Percentiles rank a stretch among this genome's conserved stretches.
phyloP scores from a whole-genome alignment of 352 stramenopile genomes.

The Phytophthora hibernalis region DNA sequence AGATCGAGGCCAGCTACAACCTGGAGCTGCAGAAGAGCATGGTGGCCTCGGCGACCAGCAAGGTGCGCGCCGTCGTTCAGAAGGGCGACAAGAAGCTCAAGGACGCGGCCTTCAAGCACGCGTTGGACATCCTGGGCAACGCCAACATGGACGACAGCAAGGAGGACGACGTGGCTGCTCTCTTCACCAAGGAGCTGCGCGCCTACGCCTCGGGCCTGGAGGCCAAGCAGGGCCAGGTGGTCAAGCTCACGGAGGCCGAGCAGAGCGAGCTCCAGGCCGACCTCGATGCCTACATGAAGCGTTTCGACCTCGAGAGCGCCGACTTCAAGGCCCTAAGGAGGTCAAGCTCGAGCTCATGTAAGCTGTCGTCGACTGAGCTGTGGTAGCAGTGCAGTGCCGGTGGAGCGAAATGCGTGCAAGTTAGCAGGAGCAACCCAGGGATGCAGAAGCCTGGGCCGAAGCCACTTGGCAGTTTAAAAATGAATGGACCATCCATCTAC shows the following conservation, averaged over 20 bases:
- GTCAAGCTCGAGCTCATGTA: constrained; percentile 90
- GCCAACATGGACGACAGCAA: constrained; percentile 74
- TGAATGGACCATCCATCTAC: constrained; percentile 44
- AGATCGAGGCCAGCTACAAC: constrained; percentile 86
- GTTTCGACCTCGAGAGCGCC: constrained; percentile 79
- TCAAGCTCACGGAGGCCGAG: constrained; percentile 78
- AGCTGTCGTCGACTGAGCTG: constrained; percentile 31
- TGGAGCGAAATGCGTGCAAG: constrained; percentile 26
- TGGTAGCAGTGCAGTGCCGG: constrained; percentile 23
- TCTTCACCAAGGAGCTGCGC: constrained; percentile 87
- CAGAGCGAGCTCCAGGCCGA: constrained; percentile 87
- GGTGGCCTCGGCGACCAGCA: constrained; percentile 73
- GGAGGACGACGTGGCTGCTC: constrained; percentile 83
- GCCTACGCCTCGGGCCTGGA: constrained; percentile 78
- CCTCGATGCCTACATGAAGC: constrained; percentile 89
- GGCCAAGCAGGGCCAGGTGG: constrained; percentile 79
- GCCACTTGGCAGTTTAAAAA: constrained; percentile 39
- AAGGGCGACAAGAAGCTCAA: constrained; percentile 89
- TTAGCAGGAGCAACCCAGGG: constrained; percentile 17
- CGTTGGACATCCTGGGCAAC: constrained; percentile 83
- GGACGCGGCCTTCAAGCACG: constrained; percentile 86
- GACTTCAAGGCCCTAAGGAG: constrained; percentile 86
- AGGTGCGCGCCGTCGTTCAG: constrained; percentile 75
- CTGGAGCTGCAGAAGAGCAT: constrained; percentile 87
- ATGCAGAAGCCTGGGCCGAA: constrained; percentile 24